Evolutionary conservation across 1,284 basidiomycete species (phyloP).

Genomic region (Fomitopsis pinicola): DNA sequence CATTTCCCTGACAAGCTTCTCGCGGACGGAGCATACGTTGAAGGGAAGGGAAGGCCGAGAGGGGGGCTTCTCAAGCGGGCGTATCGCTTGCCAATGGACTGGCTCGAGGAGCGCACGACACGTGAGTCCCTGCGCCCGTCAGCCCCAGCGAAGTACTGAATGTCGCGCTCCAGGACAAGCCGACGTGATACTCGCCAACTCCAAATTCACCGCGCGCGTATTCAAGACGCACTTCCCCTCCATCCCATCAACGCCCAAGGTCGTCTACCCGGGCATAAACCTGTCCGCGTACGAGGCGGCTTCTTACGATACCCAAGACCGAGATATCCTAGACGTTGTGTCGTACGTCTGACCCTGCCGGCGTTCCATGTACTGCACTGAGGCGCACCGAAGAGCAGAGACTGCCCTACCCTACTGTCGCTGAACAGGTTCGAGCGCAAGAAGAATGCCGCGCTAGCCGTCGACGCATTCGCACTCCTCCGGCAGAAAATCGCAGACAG

Average conservation of each 20-base stretch:
- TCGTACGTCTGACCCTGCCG: constrained; percentile 43
- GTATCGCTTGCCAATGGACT: constrained; percentile 89
- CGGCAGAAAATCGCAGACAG: constrained; percentile 15
- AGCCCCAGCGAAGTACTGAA: neutral
- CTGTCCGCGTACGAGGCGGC: constrained; percentile 57
- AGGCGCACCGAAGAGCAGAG: constrained; percentile 34
- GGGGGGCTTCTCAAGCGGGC: constrained; percentile 58
- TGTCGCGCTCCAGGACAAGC: constrained; percentile 57
- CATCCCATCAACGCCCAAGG: constrained; percentile 58
- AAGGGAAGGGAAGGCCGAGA: constrained; percentile 38
- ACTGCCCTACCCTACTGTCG: constrained; percentile 78
- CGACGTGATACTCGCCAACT: constrained; percentile 91
- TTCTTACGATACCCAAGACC: constrained; percentile 36
- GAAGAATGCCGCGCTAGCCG: constrained; percentile 85
- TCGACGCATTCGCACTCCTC: constrained; percentile 71
- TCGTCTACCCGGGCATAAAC: constrained; percentile 94
- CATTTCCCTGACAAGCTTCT: constrained; percentile 96
- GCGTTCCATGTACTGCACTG: neutral
- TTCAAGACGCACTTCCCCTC: constrained; percentile 77
- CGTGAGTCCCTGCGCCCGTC: constrained; percentile 40
- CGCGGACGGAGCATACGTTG: constrained; percentile 73
- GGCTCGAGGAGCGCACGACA: constrained; percentile 87
- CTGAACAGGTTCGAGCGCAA: constrained; percentile 96
- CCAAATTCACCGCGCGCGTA: constrained; percentile 81
- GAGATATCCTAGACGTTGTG: constrained; percentile 52